phyloP scores from a whole-genome alignment of 805 yeast species.

The Ogataea haglerorum region DNA sequence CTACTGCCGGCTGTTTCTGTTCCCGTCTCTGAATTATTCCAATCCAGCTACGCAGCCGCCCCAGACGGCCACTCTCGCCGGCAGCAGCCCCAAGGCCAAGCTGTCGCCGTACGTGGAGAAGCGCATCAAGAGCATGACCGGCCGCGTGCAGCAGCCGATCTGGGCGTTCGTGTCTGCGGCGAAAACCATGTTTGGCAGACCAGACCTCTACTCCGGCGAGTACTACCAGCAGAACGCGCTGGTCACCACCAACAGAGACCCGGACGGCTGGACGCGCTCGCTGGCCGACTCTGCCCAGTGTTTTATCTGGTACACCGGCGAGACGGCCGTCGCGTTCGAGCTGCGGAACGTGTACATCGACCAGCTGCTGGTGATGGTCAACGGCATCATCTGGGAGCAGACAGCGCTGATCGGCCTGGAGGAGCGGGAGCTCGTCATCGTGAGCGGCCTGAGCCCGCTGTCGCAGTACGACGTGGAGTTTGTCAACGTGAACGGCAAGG shows the following conservation, averaged over 20 bases:
- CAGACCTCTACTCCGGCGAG: slow-evolving; percentile 43
- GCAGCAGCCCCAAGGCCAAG: slow-evolving; percentile 14
- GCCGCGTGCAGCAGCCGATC: slow-evolving; percentile 41
- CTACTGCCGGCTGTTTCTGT: slow-evolving; percentile 32
- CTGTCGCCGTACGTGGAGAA: slow-evolving; percentile 26
- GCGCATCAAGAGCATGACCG: slow-evolving; percentile 20
- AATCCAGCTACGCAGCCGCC: slow-evolving; percentile 6
- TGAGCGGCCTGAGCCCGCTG: slow-evolving; percentile 61
- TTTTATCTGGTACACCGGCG: slow-evolving; percentile 48
- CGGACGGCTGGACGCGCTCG: slow-evolving; percentile 26
- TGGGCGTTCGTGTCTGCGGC: slow-evolving; percentile 54
- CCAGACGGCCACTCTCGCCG: neutral
- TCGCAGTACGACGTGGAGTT: slow-evolving; percentile 61
- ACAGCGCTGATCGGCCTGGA: slow-evolving; percentile 48
- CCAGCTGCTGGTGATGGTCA: slow-evolving; percentile 47
- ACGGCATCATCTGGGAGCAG: slow-evolving; percentile 70
- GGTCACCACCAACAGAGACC: slow-evolving; percentile 34
- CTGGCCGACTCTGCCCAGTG: slow-evolving; percentile 30
- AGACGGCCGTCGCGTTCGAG: slow-evolving; percentile 50
- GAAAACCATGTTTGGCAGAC: slow-evolving; percentile 45
- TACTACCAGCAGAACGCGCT: slow-evolving; percentile 35
- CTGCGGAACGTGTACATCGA: slow-evolving; percentile 42
- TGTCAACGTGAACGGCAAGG: slow-evolving; percentile 32
- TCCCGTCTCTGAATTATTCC: slow-evolving; percentile 19
- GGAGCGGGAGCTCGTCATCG: slow-evolving; percentile 50